phyloP scores from a whole-genome alignment of 2,329 filamentous ascomycete species.

The Fusarium scirpi region DNA sequence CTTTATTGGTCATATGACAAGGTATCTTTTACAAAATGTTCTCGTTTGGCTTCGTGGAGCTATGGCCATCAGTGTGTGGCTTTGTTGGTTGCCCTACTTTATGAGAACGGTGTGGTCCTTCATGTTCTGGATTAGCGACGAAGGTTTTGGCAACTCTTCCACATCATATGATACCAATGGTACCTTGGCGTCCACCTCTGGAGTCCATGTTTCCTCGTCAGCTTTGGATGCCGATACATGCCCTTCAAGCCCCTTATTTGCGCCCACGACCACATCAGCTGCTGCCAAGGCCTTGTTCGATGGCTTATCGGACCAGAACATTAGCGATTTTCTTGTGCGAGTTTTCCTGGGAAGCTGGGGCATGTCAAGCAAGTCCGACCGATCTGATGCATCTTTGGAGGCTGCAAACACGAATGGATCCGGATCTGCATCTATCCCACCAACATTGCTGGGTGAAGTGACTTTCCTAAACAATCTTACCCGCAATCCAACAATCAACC shows the following conservation, averaged over 20 bases:
- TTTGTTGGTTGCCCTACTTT: slow-evolving; percentile 86
- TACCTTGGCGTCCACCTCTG: slow-evolving; percentile 28
- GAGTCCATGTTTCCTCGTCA: slow-evolving; percentile 49
- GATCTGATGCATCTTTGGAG: slow-evolving; percentile 29
- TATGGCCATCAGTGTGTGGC: slow-evolving; percentile 88
- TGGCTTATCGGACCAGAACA: slow-evolving; percentile 47
- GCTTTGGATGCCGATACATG: slow-evolving; percentile 49
- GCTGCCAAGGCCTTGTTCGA: slow-evolving; percentile 50
- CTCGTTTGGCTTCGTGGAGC: slow-evolving; percentile 82
- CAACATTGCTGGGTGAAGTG: slow-evolving; percentile 67
- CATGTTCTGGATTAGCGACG: slow-evolving; percentile 94
- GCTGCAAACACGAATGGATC: slow-evolving; percentile 32
- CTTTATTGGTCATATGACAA: slow-evolving; percentile 81
- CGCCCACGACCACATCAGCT: slow-evolving; percentile 49
- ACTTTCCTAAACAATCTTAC: slow-evolving; percentile 72
- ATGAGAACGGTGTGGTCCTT: slow-evolving; percentile 94
- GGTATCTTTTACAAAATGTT: slow-evolving; percentile 78
- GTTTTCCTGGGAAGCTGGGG: slow-evolving; percentile 49
- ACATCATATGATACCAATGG: slow-evolving; percentile 45
- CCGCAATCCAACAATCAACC: slow-evolving; percentile 77
- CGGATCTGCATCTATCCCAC: slow-evolving; percentile 20
- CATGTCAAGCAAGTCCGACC: slow-evolving; percentile 41
- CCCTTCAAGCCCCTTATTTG: slow-evolving; percentile 53
- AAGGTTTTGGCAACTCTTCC: slow-evolving; percentile 63
- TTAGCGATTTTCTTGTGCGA: slow-evolving; percentile 51